phyloP scores from a whole-genome alignment of 441 rosid species.

The Jatropha multifida region DNA sequence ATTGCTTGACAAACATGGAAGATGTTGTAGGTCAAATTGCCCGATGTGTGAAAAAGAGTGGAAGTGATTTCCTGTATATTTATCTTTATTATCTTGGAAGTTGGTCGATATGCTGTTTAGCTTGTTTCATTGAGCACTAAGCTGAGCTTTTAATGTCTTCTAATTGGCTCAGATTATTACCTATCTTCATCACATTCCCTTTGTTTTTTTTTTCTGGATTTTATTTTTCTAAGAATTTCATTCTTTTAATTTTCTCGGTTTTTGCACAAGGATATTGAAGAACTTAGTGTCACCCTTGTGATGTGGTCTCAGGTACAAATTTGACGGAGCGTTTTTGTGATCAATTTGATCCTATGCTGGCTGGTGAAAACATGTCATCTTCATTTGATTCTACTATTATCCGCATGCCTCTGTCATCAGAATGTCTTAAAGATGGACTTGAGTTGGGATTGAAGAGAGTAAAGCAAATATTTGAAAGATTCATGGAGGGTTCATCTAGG shows the following conservation, averaged over 20 bases:
- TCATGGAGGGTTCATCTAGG: conserved; percentile 78
- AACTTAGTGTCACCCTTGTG: conserved; percentile 15
- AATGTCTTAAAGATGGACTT: conserved; percentile 75
- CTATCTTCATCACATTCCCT: neutral
- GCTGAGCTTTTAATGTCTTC: neutral
- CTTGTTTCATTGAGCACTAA: neutral
- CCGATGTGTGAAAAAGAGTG: neutral
- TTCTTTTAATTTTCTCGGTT: neutral
- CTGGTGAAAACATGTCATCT: conserved; percentile 69
- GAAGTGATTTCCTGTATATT: neutral
- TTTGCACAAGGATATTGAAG: conserved; percentile 21
- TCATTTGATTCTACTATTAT: conserved; percentile 76
- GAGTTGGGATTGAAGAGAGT: conserved; percentile 70
- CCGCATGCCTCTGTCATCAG: conserved; percentile 93
- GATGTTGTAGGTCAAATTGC: neutral
- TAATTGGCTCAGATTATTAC: neutral
- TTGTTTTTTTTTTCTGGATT: neutral
- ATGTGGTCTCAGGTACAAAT: conserved; percentile 65
- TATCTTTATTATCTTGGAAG: neutral
- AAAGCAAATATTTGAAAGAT: conserved; percentile 66
- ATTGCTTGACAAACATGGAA: neutral
- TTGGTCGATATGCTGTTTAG: neutral
- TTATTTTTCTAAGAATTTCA: neutral
- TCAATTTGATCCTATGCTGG: conserved; percentile 89
- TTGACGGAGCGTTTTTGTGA: conserved; percentile 80